Conservation (phyloP, 169 alveolate species). For the Plasmodium yoelii region DNA sequence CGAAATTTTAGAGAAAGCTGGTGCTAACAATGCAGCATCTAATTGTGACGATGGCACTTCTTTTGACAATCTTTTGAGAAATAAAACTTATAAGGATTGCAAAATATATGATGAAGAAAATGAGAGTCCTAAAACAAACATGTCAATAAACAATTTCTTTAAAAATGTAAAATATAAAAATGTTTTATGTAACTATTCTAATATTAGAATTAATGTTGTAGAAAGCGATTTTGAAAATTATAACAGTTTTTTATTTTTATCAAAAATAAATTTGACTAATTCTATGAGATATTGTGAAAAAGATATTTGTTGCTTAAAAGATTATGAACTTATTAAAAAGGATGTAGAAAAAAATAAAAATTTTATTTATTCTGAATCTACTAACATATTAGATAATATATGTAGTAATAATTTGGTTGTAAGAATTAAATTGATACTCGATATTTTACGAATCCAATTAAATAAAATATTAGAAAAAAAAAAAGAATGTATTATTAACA, state of each 20-base stretch:
- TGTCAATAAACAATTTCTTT: too few relatives aligned
- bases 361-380: neutral
- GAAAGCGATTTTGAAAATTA: neutral
- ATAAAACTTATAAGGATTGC: too few relatives aligned
- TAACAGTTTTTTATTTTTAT: neutral
- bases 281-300: neutral
- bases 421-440: constrained; percentile 3
- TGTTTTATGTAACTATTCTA: neutral
- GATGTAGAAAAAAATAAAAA: neutral
- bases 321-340: constrained; percentile 8
- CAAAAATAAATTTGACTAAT: neutral
- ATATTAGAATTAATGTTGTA: neutral
- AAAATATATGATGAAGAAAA: too few relatives aligned
- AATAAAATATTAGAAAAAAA: constrained; percentile 31
- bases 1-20: too few relatives aligned
- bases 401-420: neutral
- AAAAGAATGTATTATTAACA: constrained; percentile 17
- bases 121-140: too few relatives aligned
- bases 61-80: too few relatives aligned
- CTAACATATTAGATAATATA: neutral
- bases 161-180: too few relatives aligned
- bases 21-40: too few relatives aligned
- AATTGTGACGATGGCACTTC: too few relatives aligned
- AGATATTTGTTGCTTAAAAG: neutral
- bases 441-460: constrained; percentile 23